Conservation (phyloP, 768 basidiomycete species). For the Phanerodontia chrysosporium region DNA sequence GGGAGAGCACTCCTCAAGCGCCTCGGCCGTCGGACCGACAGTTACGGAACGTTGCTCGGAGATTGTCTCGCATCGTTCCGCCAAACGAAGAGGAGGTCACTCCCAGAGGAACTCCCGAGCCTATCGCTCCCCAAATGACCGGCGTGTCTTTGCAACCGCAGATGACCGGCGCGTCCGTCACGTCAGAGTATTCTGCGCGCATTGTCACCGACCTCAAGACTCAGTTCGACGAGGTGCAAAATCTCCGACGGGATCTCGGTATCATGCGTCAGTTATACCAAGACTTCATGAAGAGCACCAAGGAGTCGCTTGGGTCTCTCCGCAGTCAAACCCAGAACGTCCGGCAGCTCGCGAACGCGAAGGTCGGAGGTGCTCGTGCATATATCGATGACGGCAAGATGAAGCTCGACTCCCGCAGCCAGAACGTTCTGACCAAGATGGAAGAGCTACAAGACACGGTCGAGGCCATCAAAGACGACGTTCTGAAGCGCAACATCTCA, state of each 20-base stretch:
- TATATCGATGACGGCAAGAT: slow-evolving; percentile 90
- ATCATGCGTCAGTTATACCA: slow-evolving; percentile 93
- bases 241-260: slow-evolving; percentile 87
- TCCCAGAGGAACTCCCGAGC: slow-evolving; percentile 19
- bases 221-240: slow-evolving; percentile 94
- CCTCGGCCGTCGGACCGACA: slow-evolving; percentile 72
- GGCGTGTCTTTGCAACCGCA: slow-evolving; percentile 69
- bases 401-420: slow-evolving; percentile 85
- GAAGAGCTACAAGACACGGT: slow-evolving; percentile 92
- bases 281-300: slow-evolving; percentile 90
- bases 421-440: slow-evolving; percentile 86
- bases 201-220: slow-evolving; percentile 81
- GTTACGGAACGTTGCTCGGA: slow-evolving; percentile 67
- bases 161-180: slow-evolving; percentile 68
- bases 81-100: slow-evolving; percentile 30
- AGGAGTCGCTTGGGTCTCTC: slow-evolving; percentile 73
- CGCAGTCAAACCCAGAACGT: slow-evolving; percentile 85
- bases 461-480: slow-evolving; percentile 87
- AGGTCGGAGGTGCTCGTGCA: slow-evolving; percentile 80
- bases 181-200: slow-evolving; percentile 68
- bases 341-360: slow-evolving; percentile 76
- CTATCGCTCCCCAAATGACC: slow-evolving; percentile 58
- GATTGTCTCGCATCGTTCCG: slow-evolving; percentile 68
- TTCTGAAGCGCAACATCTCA: slow-evolving; percentile 80
- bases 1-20: slow-evolving; percentile 61